Evolutionary conservation across 75 land plant genomes (phyloP).

Genomic region (Cunninghamia lanceolata): DNA sequence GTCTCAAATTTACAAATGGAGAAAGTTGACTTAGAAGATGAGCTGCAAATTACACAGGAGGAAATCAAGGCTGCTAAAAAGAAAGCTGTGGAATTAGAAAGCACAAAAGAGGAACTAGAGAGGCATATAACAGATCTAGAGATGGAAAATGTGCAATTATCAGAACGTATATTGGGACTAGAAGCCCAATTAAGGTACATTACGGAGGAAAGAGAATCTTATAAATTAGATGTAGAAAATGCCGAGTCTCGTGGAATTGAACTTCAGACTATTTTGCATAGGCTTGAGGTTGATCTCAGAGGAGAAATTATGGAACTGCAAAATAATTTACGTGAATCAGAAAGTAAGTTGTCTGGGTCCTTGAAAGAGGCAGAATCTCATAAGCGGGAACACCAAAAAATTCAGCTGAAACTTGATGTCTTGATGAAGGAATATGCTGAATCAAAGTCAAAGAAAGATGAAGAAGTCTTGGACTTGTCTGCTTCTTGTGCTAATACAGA

Average conservation of each 20-base stretch:
- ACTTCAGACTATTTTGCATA: conserved; percentile 39
- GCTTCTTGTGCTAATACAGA: conserved; percentile 32
- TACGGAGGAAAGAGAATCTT: conserved; percentile 48
- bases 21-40: conserved; percentile 36
- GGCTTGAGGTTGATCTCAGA: conserved; percentile 36
- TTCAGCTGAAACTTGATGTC: conserved; percentile 37
- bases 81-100: conserved; percentile 47
- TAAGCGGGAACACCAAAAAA: conserved; percentile 26
- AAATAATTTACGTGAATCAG: conserved; percentile 31
- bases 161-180: conserved; percentile 50
- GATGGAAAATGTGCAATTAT: conserved; percentile 52
- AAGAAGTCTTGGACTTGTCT: conserved; percentile 36
- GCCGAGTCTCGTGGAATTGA: conserved; percentile 18
- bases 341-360: conserved; percentile 30
- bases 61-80: conserved; percentile 22
- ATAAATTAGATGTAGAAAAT: conserved; percentile 38
- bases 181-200: conserved; percentile 62
- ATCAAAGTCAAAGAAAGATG: conserved; percentile 29
- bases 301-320: conserved; percentile 27
- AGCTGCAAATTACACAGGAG: conserved; percentile 19
- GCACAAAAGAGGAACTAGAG: conserved; percentile 42
- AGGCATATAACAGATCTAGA: conserved; percentile 50
- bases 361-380: conserved; percentile 44
- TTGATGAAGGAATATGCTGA: conserved; percentile 45
- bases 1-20: conserved; percentile 23